Evolutionary conservation across 495 filamentous ascomycete genomes (phyloP).

Genomic region (Aspergillus kassunensis): DNA sequence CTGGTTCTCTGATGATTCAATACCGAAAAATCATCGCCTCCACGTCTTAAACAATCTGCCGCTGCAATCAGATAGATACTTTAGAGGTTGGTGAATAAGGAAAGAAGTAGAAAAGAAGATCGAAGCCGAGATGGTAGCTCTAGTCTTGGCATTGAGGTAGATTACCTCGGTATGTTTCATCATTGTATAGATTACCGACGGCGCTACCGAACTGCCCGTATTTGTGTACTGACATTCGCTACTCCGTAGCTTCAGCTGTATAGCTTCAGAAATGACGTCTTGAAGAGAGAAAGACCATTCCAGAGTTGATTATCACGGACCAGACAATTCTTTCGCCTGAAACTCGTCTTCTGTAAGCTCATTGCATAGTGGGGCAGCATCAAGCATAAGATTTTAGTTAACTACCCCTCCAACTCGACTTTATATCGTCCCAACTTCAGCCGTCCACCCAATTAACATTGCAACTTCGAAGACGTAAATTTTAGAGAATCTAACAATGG

Average conservation of each 20-base stretch:
- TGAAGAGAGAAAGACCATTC: background rate
- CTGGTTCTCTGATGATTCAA: background rate
- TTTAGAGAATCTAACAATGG: slow-evolving; percentile 10
- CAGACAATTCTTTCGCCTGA: too few relatives aligned
- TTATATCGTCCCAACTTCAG: too few relatives aligned
- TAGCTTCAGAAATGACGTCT: background rate
- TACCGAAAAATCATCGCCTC: background rate
- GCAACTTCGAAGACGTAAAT: too few relatives aligned
- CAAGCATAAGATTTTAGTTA: background rate
- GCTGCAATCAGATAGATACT: too few relatives aligned
- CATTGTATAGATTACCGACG: background rate
- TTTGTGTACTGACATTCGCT: background rate
- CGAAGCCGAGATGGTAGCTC: background rate
- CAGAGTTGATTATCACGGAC: too few relatives aligned
- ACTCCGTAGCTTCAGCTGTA: background rate
- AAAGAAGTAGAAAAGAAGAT: background rate
- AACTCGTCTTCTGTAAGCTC: too few relatives aligned
- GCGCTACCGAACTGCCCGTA: background rate
- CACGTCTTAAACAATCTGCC: too few relatives aligned
- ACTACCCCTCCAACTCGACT: too few relatives aligned
- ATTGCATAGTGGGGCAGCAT: background rate
- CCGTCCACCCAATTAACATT: background rate
- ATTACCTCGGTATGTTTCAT: background rate
- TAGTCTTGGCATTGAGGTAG: slow-evolving; percentile 8
- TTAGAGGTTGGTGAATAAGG: background rate